Evolutionary conservation across 2,329 filamentous ascomycete genomes (phyloP).

Genomic region (Harringtonia aguacate): DNA sequence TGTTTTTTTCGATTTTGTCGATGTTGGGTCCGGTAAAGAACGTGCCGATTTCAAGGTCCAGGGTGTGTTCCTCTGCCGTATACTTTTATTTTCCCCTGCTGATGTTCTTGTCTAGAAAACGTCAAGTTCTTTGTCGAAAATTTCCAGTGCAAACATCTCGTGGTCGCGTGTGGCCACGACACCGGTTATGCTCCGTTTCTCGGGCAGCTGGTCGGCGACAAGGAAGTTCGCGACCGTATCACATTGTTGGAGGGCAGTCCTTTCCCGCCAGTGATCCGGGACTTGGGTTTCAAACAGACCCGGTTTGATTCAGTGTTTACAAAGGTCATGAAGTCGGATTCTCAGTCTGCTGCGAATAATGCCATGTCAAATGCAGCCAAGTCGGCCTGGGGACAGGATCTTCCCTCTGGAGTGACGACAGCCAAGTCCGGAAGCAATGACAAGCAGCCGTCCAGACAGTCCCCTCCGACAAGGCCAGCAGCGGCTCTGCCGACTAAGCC

Average conservation of each 20-base stretch:
- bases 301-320: neutral
- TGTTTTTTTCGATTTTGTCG: conserved; percentile 51
- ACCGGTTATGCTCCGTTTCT: neutral
- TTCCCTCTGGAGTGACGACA: too few species aligned
- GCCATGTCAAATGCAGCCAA: too few species aligned
- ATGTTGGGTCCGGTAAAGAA: conserved; percentile 49
- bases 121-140: neutral
- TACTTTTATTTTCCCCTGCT: too few species aligned
- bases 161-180: neutral
- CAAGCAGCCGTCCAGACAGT: too few species aligned
- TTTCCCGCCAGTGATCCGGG: neutral
- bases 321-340: neutral
- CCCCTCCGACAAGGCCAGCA: too few species aligned
- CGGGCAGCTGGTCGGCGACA: neutral
- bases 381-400: too few species aligned
- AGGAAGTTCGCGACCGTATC: neutral
- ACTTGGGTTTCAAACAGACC: neutral
- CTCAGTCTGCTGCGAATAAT: too few species aligned
- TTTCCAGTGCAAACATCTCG: neutral
- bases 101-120: neutral
- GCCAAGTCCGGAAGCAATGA: too few species aligned
- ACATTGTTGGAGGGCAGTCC: neutral
- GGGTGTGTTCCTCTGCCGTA: conserved; percentile 26
- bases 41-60: conserved; percentile 48
- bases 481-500: too few species aligned